Evolutionary conservation across 2,329 filamentous ascomycete genomes (phyloP).

Genomic region (Talaromyces amestolkiae): DNA sequence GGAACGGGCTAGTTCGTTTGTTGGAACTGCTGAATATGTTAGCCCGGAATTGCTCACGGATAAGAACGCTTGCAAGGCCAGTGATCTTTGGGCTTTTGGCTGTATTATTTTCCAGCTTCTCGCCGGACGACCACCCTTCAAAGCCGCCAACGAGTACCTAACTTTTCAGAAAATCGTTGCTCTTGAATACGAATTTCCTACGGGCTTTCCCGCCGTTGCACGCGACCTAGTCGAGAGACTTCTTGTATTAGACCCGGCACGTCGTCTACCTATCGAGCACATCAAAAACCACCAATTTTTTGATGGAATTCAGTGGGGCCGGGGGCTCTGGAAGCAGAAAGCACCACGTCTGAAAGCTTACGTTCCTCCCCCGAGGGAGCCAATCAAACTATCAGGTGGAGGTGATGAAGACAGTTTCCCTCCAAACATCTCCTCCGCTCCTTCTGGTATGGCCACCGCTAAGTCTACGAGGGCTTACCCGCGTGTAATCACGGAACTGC

Average conservation of each 20-base stretch:
- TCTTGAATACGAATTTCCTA: conserved; percentile 89
- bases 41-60: conserved; percentile 95
- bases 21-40: conserved; percentile 96
- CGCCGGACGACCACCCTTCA: conserved; percentile 95
- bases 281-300: conserved; percentile 98
- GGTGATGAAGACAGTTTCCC: conserved; percentile 41
- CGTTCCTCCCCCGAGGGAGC: conserved; percentile 70
- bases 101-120: conserved; percentile 97
- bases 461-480: conserved; percentile 61
- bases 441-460: conserved; percentile 40
- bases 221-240: conserved; percentile 87
- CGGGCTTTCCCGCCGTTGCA: conserved; percentile 80
- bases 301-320: conserved; percentile 79
- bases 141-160: conserved; percentile 89
- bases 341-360: conserved; percentile 85
- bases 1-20: conserved; percentile 84
- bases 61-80: conserved; percentile 96
- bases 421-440: conserved; percentile 41
- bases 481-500: conserved; percentile 87
- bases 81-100: conserved; percentile 96
- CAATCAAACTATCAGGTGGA: conserved; percentile 69
- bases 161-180: conserved; percentile 98
- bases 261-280: conserved; percentile 85
- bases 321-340: conserved; percentile 81
- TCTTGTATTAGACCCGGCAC: conserved; percentile 81